Evolutionary conservation across 495 filamentous ascomycete genomes (phyloP).

Genomic region (Cercophora newfieldiana): DNA sequence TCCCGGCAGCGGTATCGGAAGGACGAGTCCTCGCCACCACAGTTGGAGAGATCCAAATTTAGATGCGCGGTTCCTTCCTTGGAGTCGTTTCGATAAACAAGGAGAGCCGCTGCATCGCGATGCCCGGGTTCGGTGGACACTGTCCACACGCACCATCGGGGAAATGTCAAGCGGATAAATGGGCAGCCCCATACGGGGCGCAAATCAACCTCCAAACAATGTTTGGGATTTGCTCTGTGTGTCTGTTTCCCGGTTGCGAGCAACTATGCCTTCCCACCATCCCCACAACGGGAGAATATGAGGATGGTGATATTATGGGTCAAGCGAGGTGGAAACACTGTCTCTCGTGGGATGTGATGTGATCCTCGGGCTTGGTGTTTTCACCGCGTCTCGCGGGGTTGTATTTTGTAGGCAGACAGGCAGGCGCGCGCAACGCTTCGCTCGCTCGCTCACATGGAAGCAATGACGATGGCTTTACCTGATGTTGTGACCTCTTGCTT

Average conservation of each 20-base stretch:
- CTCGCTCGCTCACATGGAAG: slow-evolving; percentile 45
- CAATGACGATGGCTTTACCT: slow-evolving; percentile 62
- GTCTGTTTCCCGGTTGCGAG: background rate
- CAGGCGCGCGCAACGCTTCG: background rate
- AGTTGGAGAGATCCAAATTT: background rate
- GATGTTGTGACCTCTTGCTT: slow-evolving; percentile 49
- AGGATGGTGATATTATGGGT: background rate
- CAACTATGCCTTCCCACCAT: background rate
- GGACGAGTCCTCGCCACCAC: background rate
- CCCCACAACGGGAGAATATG: background rate
- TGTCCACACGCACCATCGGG: background rate
- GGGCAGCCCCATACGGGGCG: background rate
- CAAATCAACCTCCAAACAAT: slow-evolving; percentile 18
- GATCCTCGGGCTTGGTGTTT: background rate
- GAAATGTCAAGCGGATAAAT: slow-evolving; percentile 6
- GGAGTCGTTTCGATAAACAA: background rate
- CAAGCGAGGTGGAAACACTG: background rate
- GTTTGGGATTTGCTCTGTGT: slow-evolving; percentile 1
- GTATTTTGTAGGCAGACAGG: background rate
- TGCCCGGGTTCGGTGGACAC: background rate
- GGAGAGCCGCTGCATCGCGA: background rate
- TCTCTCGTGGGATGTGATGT: background rate
- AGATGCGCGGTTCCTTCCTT: background rate
- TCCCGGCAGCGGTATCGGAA: background rate
- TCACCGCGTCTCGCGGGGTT: background rate